Evolutionary conservation across 352 stramenopile genomes (phyloP).

Genomic region (Globisporangium splendens): DNA sequence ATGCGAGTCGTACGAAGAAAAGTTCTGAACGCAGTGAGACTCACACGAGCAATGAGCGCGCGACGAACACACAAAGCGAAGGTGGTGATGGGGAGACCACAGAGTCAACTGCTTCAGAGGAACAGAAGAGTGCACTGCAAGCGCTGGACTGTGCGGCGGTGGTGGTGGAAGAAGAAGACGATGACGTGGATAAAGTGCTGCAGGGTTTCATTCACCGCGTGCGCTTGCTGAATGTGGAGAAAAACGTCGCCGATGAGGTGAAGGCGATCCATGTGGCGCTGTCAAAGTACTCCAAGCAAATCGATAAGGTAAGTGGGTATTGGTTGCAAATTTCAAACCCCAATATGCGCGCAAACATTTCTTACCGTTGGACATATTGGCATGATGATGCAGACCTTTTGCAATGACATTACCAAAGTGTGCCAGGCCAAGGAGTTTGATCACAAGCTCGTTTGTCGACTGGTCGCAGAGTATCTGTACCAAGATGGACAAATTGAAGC

Average conservation of each 20-base stretch:
- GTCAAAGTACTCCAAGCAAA: conserved; percentile 78
- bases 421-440: conserved; percentile 59
- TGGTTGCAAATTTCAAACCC: background rate
- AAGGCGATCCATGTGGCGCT: conserved; percentile 65
- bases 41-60: too few relatives aligned
- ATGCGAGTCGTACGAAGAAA: too few relatives aligned
- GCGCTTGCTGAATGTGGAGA: conserved; percentile 64
- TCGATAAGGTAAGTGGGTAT: conserved; percentile 55
- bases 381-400: conserved; percentile 36
- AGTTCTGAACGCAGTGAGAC: too few relatives aligned
- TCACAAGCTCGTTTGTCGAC: conserved; percentile 53
- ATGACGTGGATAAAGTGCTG: conserved; percentile 62
- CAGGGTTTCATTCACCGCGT: conserved; percentile 65
- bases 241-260: conserved; percentile 63
- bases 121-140: too few relatives aligned
- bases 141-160: too few relatives aligned
- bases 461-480: conserved; percentile 78
- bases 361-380: background rate
- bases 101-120: too few relatives aligned
- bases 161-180: conserved; percentile 40
- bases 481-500: conserved; percentile 75
- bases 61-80: too few relatives aligned
- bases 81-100: too few relatives aligned
- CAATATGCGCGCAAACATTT: background rate
- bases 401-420: conserved; percentile 62